Conservation (phyloP, 495 filamentous ascomycete genomes). For the Penicillium verhagenii region DNA sequence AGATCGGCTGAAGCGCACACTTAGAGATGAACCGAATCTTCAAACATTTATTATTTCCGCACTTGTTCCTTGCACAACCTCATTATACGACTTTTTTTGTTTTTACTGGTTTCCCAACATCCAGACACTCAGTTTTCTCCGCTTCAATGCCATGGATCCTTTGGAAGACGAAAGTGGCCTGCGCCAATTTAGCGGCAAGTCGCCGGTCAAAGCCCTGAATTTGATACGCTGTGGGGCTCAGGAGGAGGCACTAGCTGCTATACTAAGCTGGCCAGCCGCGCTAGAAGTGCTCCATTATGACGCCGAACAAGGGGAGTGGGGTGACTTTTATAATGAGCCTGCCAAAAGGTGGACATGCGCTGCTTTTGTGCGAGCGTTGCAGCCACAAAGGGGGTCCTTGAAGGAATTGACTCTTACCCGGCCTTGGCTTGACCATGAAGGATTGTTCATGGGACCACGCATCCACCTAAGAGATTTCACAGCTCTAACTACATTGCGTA, state of each 20-base stretch:
- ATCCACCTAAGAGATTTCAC: constrained; percentile 18
- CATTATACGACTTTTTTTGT: neutral
- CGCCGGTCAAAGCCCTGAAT: constrained; percentile 12
- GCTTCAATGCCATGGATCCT: neutral
- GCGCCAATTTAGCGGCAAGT: constrained; percentile 19
- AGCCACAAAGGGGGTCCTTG: constrained; percentile 12
- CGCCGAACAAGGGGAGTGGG: constrained; percentile 18
- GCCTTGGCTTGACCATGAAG: constrained; percentile 16
- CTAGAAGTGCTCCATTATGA: constrained; percentile 20
- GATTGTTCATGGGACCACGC: constrained; percentile 13
- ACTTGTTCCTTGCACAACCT: neutral
- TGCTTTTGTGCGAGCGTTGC: constrained; percentile 21
- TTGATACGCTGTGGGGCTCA: constrained; percentile 19
- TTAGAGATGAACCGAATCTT: neutral
- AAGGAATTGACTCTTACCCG: constrained; percentile 16
- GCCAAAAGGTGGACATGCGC: constrained; percentile 14
- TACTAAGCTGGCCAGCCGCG: constrained; percentile 18
- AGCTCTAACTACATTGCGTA: constrained; percentile 12
- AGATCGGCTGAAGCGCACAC: constrained; percentile 1
- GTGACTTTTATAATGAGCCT: constrained; percentile 4
- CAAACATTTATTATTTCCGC: constrained; percentile 3
- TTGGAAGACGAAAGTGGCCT: constrained; percentile 9
- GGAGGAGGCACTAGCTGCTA: constrained; percentile 12
- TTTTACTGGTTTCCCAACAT: constrained; percentile 5
- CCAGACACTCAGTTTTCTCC: constrained; percentile 4